Evolutionary conservation across 1,139 yeast species (phyloP).

Genomic region (Saccharomycopsis phalli): DNA sequence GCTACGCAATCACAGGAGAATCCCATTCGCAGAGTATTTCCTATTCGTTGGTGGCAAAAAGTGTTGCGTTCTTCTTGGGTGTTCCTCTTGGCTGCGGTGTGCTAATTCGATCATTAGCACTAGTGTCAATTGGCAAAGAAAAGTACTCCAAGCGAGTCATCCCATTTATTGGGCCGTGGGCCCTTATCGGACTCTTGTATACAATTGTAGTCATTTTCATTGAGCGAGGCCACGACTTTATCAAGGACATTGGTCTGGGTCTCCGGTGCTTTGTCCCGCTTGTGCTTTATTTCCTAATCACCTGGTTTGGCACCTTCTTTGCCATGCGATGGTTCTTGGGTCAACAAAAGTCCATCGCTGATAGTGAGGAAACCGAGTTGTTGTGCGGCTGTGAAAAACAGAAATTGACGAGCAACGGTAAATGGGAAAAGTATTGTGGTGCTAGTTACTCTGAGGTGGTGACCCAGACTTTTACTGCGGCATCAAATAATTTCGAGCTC

Average conservation of each 20-base stretch:
- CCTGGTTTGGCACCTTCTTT: slow-evolving; percentile 41
- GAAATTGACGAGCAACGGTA: slow-evolving; percentile 19
- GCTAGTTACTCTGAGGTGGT: slow-evolving; percentile 36
- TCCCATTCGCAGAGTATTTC: slow-evolving; percentile 23
- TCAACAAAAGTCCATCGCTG: slow-evolving; percentile 6
- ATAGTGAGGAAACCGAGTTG: slow-evolving; percentile 17
- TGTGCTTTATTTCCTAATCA: slow-evolving; percentile 37
- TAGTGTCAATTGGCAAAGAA: slow-evolving; percentile 27
- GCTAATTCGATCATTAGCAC: slow-evolving; percentile 31
- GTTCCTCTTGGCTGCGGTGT: slow-evolving; percentile 44
- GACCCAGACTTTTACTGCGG: slow-evolving; percentile 50
- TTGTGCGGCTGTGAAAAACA: slow-evolving; percentile 36
- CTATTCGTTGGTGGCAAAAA: slow-evolving; percentile 38
- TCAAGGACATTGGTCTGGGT: slow-evolving; percentile 42
- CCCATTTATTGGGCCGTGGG: slow-evolving; percentile 39
- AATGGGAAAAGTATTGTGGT: slow-evolving; percentile 28
- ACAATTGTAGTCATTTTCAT: slow-evolving; percentile 47
- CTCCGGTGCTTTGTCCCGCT: slow-evolving; percentile 46
- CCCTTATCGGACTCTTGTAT: slow-evolving; percentile 44
- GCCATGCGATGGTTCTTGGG: slow-evolving; percentile 28
- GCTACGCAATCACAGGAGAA: slow-evolving; percentile 31
- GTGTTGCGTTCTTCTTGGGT: slow-evolving; percentile 48
- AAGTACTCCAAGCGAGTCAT: slow-evolving; percentile 31
- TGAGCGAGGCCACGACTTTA: slow-evolving; percentile 42
- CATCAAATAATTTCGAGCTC: slow-evolving; percentile 47